phyloP scores from a whole-genome alignment of 208 protist genomes.

The Porcisia hertigi region DNA sequence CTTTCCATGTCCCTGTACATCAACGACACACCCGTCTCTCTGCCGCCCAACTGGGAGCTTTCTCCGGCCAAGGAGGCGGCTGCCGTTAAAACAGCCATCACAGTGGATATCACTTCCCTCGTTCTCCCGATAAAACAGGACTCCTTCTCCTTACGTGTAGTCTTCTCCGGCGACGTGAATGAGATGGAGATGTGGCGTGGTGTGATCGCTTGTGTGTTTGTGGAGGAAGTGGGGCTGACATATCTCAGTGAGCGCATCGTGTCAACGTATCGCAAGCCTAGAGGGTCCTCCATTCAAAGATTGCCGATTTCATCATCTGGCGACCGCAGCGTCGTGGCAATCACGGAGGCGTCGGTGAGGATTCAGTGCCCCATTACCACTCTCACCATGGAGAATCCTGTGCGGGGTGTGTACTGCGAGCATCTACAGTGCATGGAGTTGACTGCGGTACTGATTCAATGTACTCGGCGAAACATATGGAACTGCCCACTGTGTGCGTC shows the following conservation, averaged over 20 bases:
- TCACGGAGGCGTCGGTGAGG: conserved; percentile 57
- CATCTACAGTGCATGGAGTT: conserved; percentile 88
- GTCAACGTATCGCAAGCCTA: conserved; percentile 33
- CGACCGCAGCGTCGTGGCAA: conserved; percentile 33
- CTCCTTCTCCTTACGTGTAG: conserved; percentile 55
- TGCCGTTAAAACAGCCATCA: conserved; percentile 58
- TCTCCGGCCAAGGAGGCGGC: conserved; percentile 58
- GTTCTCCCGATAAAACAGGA: conserved; percentile 32
- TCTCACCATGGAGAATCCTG: conserved; percentile 58
- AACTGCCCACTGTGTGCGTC: conserved; percentile 84
- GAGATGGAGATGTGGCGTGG: conserved; percentile 73
- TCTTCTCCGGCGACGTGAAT: conserved; percentile 46
- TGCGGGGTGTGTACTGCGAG: conserved; percentile 62
- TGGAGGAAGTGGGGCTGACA: conserved; percentile 44
- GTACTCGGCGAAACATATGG: conserved; percentile 72
- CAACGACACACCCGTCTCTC: conserved; percentile 46
- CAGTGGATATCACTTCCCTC: conserved; percentile 63
- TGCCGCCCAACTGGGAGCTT: conserved; percentile 59
- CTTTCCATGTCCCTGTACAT: conserved; percentile 72
- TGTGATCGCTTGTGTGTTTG: conserved; percentile 71
- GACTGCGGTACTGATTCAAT: conserved; percentile 56
- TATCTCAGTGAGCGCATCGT: conserved; percentile 44
- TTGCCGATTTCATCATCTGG: background rate
- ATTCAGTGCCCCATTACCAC: conserved; percentile 71
- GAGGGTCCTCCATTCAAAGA: background rate